A percentile compares a stretch with the other conserved stretches of the same genome.
phyloP scores from a whole-genome alignment of 2,329 filamentous ascomycete genomes.

The Aspergillus terreus region DNA sequence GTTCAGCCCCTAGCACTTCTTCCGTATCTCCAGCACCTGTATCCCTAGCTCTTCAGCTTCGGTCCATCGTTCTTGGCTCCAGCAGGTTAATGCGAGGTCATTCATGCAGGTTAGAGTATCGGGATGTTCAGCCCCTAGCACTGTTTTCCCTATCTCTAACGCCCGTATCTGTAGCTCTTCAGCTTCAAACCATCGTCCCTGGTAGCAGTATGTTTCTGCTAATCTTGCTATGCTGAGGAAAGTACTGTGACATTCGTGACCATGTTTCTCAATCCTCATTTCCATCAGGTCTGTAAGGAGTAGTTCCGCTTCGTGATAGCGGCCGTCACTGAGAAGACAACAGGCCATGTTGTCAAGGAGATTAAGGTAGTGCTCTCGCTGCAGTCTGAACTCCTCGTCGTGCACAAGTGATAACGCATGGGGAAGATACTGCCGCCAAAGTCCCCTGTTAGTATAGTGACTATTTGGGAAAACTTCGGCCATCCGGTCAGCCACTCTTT shows the following conservation, averaged over 20 bases:
- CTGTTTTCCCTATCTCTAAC: constrained; percentile 2
- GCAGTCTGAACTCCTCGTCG: constrained; percentile 15
- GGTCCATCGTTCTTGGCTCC: background rate
- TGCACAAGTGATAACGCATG: constrained; percentile 8
- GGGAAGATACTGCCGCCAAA: constrained; percentile 16
- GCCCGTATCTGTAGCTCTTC: constrained; percentile 18
- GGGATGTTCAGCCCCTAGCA: background rate
- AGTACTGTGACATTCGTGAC: background rate
- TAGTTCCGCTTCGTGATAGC: constrained; percentile 10
- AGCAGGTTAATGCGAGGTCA: background rate
- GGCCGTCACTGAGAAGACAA: constrained; percentile 8
- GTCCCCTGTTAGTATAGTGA: constrained; percentile 5
- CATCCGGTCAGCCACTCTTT: background rate
- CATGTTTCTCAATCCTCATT: constrained; percentile 12
- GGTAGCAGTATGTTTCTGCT: constrained; percentile 8
- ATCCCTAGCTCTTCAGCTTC: constrained; percentile 3
- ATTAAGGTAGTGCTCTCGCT: background rate
- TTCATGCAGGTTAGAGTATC: background rate
- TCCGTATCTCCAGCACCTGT: background rate
- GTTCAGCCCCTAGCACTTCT: background rate
- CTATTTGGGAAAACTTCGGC: constrained; percentile 5
- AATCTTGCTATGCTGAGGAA: constrained; percentile 15
- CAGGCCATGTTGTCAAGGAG: constrained; percentile 4
- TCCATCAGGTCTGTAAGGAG: constrained; percentile 5
- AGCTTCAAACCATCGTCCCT: constrained; percentile 15